Evolutionary conservation across 2,329 filamentous ascomycete genomes (phyloP), one percentile per base, ranked within the genome.

Genomic region (Geosmithia flava): DNA sequence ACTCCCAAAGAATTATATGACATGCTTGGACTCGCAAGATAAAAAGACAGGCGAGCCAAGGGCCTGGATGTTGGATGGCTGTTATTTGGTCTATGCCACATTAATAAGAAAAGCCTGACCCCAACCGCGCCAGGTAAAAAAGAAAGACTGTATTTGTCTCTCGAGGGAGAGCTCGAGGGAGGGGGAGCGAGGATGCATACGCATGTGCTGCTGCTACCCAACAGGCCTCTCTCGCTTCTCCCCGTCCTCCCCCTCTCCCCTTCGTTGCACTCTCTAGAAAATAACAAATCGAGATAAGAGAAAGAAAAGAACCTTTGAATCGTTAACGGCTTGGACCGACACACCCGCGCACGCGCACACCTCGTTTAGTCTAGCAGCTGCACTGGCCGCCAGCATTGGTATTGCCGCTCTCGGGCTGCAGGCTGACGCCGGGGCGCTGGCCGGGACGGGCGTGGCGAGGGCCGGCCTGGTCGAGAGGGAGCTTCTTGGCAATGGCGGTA

Each of bases 401-500:
- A 65, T 75, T 79, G 51, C 72, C 66, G 52, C 70, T 74, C 59
- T 81, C 77, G 20, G 74, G 70, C 33, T 68, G 68, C 53, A 80
- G 66, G 59, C 68, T 80, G 55, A 80, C 76, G 44, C 76, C 76
- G 42, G 75, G 72, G 60, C 76, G 73, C 62, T 79, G 75, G 45
- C 76, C 76, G 13, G 76, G 74, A 50, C 90, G 77, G 62, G 90
- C 75, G 65, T 90, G 90, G 63, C 91, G 81, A 53, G 91, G 88
- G n/a, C 90, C 91, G 46, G 83, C 90, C 68, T 97, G 93, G 62
- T 98, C 93, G 57, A 97, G 82, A 30, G 93, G 93, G 55, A 98
- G 76, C 70, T 95, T 97, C 83, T 91, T 95, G 53, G 93, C 93
- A 63, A 98, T 97, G 50, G 89, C 89, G 42, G 91, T 96, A 69